Evolutionary conservation across 352 stramenopile species (phyloP), one percentile per base, ranked within the genome.

Genomic region (Phytophthora pistaciae): DNA sequence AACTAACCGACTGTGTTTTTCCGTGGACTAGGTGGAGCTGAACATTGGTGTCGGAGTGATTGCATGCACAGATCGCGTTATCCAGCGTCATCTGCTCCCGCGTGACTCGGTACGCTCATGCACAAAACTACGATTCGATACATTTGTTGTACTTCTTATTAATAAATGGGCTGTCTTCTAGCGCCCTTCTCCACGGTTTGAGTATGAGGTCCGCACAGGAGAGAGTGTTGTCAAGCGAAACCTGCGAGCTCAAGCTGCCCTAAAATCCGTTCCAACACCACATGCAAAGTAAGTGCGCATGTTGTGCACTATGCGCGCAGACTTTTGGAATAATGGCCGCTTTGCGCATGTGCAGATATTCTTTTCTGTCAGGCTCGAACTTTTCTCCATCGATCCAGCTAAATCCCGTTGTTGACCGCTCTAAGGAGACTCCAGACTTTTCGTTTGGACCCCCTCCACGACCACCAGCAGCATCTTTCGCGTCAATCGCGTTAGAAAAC

Each of bases 1-100:
- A 29, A 3, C 1, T 50, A 16, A 56, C 23, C 23, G 3, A 38
- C 2, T 13, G 5, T 46, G 42, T 36, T 62, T 38, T 44, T 20
- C 6, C 4, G 3, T 63, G 6, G 54, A 27, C 18, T 66, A 92
- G 85, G 77, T 93, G 27, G 87, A 94, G 61, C 66, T 94, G 9
- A 77, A 90, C 54, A 70, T 95, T 38, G 84, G 84, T 6, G 68
- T 91, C 3, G 87, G 87, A 13, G 68, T 92, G 1, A 78, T 95
- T 6, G 56, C 70, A 7, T 93, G 85, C 42, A 31, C 61, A 9
- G 68, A 86, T 53, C 60, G 74, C 20, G 56, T 82, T n/a, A 66
- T 95, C 14, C 81, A 93, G 36, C 67, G 58, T 3, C 82, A 92
- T 60, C 80, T 95, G 53, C 46, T 78, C 6, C 68, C 77, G 16